Evolutionary conservation across 2,329 filamentous ascomycete species (phyloP), one percentile per base, ranked within the genome.

Genomic region (Fusarium verrucosum): DNA sequence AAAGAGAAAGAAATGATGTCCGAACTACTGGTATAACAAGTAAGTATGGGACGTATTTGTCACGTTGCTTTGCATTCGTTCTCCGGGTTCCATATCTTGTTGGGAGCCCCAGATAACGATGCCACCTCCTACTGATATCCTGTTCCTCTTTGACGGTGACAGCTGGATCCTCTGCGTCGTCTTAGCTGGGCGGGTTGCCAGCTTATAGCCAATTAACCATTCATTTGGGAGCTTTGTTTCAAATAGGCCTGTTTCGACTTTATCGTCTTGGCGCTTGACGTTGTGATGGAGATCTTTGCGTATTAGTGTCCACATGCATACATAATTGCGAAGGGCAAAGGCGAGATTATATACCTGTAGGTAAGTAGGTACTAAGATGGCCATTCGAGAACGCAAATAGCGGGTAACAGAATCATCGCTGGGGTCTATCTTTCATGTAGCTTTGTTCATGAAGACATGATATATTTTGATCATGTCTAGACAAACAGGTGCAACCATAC

Each of bases 281-380:
- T 46, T 30, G 37, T 30, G 22, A 30, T 35, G 35, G 52, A 40
- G 37, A 65, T 62, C 45, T 10, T 47, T 49, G 35, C 46, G 46
- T 32, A 25, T 51, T 26, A 32, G 26, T 50, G 30, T 33, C 43
- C 30, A 38, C 43, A 38, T 23, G 11, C 33, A 30, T 16, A 37
- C 13, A 30, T 30, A 6, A 30, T 30, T 30, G 14, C 10, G 28
- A 11, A 28, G 26, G 14, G 38, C 19, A 26, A 16, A 20, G 10
- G 14, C 16, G 22, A 50, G 38, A 13, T 13, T 28, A 28, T 11
- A 10, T 28, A 10, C 10, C 26, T 28, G 11, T 28, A n/a, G n/a
- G n/a, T n/a, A n/a, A n/a, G n/a, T n/a, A n/a, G n/a, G n/a, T n/a
- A n/a, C n/a, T n/a, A n/a, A n/a, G n/a, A n/a, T n/a, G n/a, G n/a